These are phyloP conservation scores for Talaromyces liani DNA, from an alignment of 495 filamentous ascomycete genomes.

Conservation along the genomic window DNA sequence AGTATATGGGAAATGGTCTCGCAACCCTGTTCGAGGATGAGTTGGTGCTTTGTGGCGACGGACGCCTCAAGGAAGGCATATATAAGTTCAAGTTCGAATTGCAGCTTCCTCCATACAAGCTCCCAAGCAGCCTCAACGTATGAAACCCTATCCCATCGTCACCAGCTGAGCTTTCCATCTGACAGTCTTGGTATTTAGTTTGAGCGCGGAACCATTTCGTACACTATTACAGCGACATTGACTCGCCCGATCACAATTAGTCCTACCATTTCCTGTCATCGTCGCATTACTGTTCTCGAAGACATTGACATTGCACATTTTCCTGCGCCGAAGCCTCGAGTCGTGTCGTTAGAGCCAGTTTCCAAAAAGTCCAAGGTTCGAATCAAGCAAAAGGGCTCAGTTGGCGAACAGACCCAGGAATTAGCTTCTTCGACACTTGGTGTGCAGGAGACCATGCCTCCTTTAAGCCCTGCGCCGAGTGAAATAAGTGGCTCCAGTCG, in stretches of 20 bases:
- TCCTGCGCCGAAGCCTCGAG: conserved; percentile 54
- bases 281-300: conserved; percentile 72
- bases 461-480: conserved; percentile 51
- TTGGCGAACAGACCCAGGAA: conserved; percentile 29
- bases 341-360: conserved; percentile 74
- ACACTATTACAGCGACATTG: conserved; percentile 80
- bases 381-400: conserved; percentile 26
- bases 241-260: conserved; percentile 85
- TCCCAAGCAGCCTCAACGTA: conserved; percentile 94
- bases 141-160: conserved; percentile 21
- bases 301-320: conserved; percentile 55
- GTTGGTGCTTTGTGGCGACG: conserved; percentile 81
- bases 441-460: conserved; percentile 26
- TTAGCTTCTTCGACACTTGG: conserved; percentile 20
- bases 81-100: conserved; percentile 95
- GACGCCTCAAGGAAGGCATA: conserved; percentile 71
- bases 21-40: conserved; percentile 88
- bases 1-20: conserved; percentile 76
- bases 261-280: conserved; percentile 67
- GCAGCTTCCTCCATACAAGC: conserved; percentile 62
- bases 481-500: conserved; percentile 58
- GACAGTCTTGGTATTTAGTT: conserved; percentile 50
- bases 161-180: not conserved
- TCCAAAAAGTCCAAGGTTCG: conserved; percentile 47
- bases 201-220: conserved; percentile 87